Percentiles rank a stretch among this genome's conserved stretches.
These are phyloP conservation scores for Tetraselmis chui DNA, from an alignment of 139 green algal species.

Conservation along the genomic window DNA sequence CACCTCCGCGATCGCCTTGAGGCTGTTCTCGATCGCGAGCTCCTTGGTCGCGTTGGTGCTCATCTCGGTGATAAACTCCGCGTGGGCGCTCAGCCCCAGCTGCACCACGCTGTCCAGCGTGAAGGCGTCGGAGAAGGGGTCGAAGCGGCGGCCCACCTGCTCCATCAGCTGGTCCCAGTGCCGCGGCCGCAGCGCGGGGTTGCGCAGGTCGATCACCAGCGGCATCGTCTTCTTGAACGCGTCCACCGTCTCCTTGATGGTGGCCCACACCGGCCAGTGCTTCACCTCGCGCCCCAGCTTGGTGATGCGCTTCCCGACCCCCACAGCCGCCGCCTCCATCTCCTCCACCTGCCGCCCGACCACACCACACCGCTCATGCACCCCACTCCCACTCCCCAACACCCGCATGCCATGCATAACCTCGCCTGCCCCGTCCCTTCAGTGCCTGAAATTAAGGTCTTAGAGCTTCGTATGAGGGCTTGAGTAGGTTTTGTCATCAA, in stretches of 20 bases:
- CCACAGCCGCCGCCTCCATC: conserved; percentile 68
- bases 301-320: conserved; percentile 52
- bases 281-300: conserved; percentile 77
- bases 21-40: conserved; percentile 47
- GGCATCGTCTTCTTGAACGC: conserved; percentile 88
- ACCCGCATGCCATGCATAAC: not conserved
- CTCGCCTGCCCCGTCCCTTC: not conserved
- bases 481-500: no score
- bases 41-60: conserved; percentile 70
- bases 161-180: conserved; percentile 80
- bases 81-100: conserved; percentile 65
- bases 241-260: conserved; percentile 68
- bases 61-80: conserved; percentile 74
- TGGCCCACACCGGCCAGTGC: conserved; percentile 58
- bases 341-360: conserved; percentile 53
- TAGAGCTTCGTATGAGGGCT: conserved; percentile 12
- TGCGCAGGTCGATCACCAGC: conserved; percentile 80
- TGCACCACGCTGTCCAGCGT: conserved; percentile 67
- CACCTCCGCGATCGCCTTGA: conserved; percentile 33
- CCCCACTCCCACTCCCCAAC: not conserved
- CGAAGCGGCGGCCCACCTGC: conserved; percentile 46
- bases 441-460: conserved; percentile 21
- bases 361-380: not conserved
- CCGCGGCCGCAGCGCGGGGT: conserved; percentile 66
- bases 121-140: conserved; percentile 57